Evolutionary conservation across 2,329 filamentous ascomycete genomes (phyloP).

Genomic region (Ophiostoma himal-ulmi): DNA sequence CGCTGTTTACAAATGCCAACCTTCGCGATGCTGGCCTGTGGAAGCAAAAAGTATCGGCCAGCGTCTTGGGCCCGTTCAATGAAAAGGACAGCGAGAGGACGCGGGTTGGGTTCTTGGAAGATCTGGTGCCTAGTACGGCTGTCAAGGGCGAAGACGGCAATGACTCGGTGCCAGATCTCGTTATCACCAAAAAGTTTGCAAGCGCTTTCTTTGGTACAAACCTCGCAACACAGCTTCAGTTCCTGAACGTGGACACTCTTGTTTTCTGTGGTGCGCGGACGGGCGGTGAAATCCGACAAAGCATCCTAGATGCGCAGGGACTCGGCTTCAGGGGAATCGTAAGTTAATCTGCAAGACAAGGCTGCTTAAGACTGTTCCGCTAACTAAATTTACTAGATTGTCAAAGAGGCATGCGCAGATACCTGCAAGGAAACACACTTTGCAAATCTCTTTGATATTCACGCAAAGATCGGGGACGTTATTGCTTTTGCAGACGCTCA

Average conservation of each 20-base stretch:
- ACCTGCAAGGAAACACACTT: conserved; percentile 21
- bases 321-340: conserved; percentile 42
- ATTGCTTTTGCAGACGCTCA: conserved; percentile 10
- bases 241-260: conserved; percentile 38
- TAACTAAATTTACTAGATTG: conserved; percentile 6
- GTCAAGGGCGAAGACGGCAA: conserved; percentile 29
- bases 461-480: conserved; percentile 20
- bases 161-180: conserved; percentile 30
- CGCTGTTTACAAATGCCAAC: conserved; percentile 38
- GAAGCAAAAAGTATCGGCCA: conserved; percentile 28
- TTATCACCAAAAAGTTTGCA: conserved; percentile 41
- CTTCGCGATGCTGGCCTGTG: conserved; percentile 44
- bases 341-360: conserved; percentile 20
- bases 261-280: conserved; percentile 45
- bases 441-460: conserved; percentile 19
- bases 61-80: conserved; percentile 29
- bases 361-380: not conserved
- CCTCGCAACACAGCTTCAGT: conserved; percentile 37
- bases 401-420: conserved; percentile 15
- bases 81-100: conserved; percentile 23
- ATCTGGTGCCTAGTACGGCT: conserved; percentile 27
- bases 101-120: conserved; percentile 38
- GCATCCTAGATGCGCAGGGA: conserved; percentile 41
- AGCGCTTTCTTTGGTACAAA: conserved; percentile 44
- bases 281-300: conserved; percentile 42